Conservation (phyloP, 805 yeast species). For the Schwanniomyces sp. region DNA sequence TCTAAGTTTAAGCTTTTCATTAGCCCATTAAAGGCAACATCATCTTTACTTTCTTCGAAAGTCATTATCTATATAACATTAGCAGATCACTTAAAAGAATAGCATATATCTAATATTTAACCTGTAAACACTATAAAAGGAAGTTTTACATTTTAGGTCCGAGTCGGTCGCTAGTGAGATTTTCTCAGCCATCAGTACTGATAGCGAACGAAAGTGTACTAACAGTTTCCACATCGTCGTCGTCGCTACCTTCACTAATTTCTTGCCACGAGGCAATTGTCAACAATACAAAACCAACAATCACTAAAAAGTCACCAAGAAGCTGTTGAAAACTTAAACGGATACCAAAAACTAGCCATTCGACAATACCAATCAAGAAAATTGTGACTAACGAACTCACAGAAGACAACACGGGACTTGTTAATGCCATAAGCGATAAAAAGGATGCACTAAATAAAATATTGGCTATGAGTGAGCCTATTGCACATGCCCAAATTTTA, state of each 20-base stretch:
- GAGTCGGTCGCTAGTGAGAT: background rate
- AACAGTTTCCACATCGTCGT: conserved; percentile 42
- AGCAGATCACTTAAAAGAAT: background rate
- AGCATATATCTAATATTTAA: background rate
- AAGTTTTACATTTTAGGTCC: background rate
- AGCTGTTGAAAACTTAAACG: conserved; percentile 55
- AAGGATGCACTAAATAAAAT: conserved; percentile 70
- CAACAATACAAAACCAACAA: conserved; percentile 66
- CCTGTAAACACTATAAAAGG: background rate
- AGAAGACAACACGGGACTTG: conserved; percentile 80
- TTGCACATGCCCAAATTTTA: conserved; percentile 46
- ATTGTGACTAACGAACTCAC: conserved; percentile 72
- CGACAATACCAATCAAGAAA: conserved; percentile 73
- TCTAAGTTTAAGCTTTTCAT: conserved; percentile 28
- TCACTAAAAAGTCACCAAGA: conserved; percentile 67
- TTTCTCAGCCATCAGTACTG: conserved; percentile 19
- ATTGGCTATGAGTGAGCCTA: conserved; percentile 60
- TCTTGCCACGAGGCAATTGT: conserved; percentile 68
- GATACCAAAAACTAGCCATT: conserved; percentile 66
- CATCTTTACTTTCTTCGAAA: conserved; percentile 11
- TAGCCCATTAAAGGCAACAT: conserved; percentile 22
- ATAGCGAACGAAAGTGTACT: conserved; percentile 44
- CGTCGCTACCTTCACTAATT: conserved; percentile 48
- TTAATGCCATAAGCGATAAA: conserved; percentile 74
- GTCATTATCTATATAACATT: conserved; percentile 6